Base-by-base conservation (phyloP, 148 eudicot genomes). In the Camellia lanceoleosa region DNA sequence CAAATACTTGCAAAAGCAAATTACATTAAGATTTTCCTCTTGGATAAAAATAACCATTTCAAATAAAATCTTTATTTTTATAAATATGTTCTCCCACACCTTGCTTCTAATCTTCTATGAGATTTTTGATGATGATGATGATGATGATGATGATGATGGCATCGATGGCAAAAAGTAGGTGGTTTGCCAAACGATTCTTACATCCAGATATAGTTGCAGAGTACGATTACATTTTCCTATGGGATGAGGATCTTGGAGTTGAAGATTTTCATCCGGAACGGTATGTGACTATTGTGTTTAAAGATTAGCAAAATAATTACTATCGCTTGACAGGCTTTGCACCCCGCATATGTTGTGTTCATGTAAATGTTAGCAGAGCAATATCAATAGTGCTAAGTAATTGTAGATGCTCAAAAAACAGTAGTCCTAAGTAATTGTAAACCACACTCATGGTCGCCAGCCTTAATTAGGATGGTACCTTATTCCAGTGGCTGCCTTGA, bases 191-290 rank as follows among this genome's bases (percentile, higher is more conserved):
- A 79, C 85, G 99, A 42, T 95, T 95, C 69, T 79, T 95, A 80
- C 99, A 95, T 79, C 99, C 99, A 14, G 99, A 93, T 79, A 85
- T 95, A 74, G 91, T 95, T 62, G 89, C 93, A 80, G 90, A 87
- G 64, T 95, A 95, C 52, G 86, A 82, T 4, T 92, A 89, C 79
- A 81, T 95, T 74, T 96, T 93, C 79, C 90, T 96, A 73, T 96
- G 99, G 99, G 99, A 96, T 79, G 99, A 96, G 90, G 99, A 96
- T 83, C 91, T 96, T 83, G 99, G 98, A 64, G 94, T 93, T 54
- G 92, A 92, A 54, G 38, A 91, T 85, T 96, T 96, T 60, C 49
- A 91, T 72, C 99, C 99, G 64, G 47, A 73, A 64, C 82, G 97
- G 99, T 95, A 79, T 41, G 87, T 74, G 56, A 61, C 23, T 23